Conservation (phyloP, 2,329 filamentous ascomycete species). For the Cladosporium oxysporum region DNA sequence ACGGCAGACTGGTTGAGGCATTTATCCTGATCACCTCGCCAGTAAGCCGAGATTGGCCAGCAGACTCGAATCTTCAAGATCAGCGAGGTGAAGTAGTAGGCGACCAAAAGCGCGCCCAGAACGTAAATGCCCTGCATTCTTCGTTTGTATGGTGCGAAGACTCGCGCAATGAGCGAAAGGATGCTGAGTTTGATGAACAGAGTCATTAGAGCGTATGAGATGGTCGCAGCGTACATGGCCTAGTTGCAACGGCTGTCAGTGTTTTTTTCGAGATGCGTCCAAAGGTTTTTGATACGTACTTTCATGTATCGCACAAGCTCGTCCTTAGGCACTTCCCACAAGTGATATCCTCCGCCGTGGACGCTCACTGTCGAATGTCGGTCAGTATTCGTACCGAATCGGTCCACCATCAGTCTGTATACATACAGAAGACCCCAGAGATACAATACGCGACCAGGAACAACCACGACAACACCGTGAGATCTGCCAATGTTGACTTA, state of each 20-base stretch:
- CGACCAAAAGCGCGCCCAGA: background rate
- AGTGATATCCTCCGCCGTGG: conserved; percentile 10
- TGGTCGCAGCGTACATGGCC: conserved; percentile 3
- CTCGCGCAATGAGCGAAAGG: conserved; percentile 8
- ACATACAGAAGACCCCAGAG: background rate
- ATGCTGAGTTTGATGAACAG: conserved; percentile 15
- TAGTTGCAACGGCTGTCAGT: background rate
- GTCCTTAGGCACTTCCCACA: conserved; percentile 4
- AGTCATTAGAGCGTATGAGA: conserved; percentile 7
- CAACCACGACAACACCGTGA: conserved; percentile 2
- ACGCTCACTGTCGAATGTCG: background rate
- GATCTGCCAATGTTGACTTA: background rate
- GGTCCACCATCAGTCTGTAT: background rate
- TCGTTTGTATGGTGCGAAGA: conserved; percentile 9
- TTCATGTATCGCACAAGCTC: background rate
- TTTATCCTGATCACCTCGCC: background rate
- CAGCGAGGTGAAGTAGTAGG: conserved; percentile 1
- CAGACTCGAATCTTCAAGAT: conserved; percentile 13
- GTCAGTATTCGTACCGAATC: background rate
- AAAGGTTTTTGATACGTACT: background rate
- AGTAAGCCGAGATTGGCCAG: conserved; percentile 16
- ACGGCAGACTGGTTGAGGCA: conserved; percentile 14
- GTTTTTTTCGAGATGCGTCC: background rate
- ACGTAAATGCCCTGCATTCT: conserved; percentile 3
- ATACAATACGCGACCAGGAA: conserved; percentile 1